Conservation (phyloP, 805 yeast genomes). For the Lachancea meyersii region DNA sequence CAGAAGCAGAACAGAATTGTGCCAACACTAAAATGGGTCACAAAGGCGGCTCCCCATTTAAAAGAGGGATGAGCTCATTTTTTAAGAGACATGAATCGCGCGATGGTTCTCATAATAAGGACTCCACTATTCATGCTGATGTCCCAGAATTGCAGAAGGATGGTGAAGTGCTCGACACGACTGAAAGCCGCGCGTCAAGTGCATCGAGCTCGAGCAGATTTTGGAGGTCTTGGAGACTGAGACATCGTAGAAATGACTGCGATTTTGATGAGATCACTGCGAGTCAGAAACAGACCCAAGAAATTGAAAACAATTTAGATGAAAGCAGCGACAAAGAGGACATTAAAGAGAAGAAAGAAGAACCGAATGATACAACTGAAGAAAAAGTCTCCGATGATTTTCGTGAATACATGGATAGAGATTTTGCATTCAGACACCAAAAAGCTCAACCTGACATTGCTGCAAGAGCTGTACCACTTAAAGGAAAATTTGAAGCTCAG, state of each 20-base stretch:
- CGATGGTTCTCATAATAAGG: not conserved
- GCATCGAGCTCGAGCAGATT: constrained; percentile 9
- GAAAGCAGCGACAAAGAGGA: not conserved
- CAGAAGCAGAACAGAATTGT: not conserved
- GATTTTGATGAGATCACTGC: constrained; percentile 8
- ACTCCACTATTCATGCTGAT: not conserved
- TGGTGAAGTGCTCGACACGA: not conserved
- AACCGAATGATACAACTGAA: not conserved
- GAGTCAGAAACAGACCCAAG: too few species aligned
- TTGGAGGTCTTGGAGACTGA: constrained; percentile 19
- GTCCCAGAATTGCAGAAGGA: not conserved
- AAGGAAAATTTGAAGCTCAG: not conserved
- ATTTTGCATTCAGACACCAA: not conserved
- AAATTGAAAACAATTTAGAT: too few species aligned
- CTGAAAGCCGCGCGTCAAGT: not conserved
- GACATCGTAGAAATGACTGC: constrained; percentile 6
- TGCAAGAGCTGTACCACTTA: not conserved
- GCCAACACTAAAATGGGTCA: constrained; percentile 2
- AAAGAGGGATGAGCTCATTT: constrained; percentile 14
- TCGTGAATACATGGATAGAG: too few species aligned
- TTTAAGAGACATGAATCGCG: constrained; percentile 13
- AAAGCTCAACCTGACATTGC: not conserved
- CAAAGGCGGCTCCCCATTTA: constrained; percentile 13
- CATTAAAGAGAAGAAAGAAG: not conserved
- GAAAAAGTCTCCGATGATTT: not conserved